A percentile compares a stretch with the other conserved stretches of the same genome.
These are phyloP conservation scores for Aquilaria agallochum DNA, from an alignment of 441 rosid genomes.

Conservation along the genomic window DNA sequence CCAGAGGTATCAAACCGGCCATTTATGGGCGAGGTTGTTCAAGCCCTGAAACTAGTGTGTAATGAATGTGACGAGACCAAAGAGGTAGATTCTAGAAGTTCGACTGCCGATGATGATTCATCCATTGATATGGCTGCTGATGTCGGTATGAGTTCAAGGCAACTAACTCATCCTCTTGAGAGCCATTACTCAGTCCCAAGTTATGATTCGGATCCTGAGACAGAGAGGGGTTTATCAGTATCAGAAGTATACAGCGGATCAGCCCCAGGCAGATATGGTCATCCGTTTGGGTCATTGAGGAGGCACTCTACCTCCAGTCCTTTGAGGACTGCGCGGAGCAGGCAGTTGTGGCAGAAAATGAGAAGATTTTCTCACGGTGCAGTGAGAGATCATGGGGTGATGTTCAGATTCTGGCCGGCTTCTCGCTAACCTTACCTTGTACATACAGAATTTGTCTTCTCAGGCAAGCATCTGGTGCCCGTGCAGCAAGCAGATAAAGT, in stretches of 20 bases:
- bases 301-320: slow-evolving; percentile 81
- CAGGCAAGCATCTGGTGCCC: too few relatives aligned
- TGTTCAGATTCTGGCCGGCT: slow-evolving; percentile 45
- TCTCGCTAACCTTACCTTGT: slow-evolving; percentile 19
- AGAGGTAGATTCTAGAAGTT: slow-evolving; percentile 55
- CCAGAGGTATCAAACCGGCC: slow-evolving; percentile 96
- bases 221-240: slow-evolving; percentile 58
- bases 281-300: slow-evolving; percentile 44
- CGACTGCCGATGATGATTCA: slow-evolving; percentile 49
- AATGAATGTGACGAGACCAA: slow-evolving; percentile 82
- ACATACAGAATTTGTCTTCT: too few relatives aligned
- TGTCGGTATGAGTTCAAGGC: slow-evolving; percentile 45
- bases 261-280: slow-evolving; percentile 24
- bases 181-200: slow-evolving; percentile 30
- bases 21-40: slow-evolving; percentile 98
- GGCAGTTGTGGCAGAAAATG: slow-evolving; percentile 61
- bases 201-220: slow-evolving; percentile 57
- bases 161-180: slow-evolving; percentile 30
- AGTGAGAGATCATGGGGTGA: slow-evolving; percentile 56
- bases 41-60: slow-evolving; percentile 83
- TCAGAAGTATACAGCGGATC: slow-evolving; percentile 20
- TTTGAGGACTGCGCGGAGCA: slow-evolving; percentile 42
- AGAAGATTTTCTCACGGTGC: slow-evolving; percentile 65
- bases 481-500: too few relatives aligned
- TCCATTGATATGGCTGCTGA: slow-evolving; percentile 44